Conservation (phyloP, 2,329 filamentous ascomycete species). For the Ophiostoma ulmi region DNA sequence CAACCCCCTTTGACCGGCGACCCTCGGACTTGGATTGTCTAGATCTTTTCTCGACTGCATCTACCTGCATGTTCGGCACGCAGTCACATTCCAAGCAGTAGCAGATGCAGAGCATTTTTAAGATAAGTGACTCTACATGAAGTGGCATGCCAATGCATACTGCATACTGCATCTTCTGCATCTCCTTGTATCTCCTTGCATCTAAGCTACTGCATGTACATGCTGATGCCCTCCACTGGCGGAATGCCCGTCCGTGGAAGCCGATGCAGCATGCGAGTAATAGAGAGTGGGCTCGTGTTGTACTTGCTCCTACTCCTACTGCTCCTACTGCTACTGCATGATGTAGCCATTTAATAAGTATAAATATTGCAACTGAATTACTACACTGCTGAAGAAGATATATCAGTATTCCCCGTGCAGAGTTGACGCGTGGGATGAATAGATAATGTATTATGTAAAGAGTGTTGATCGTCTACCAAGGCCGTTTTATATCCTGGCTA, state of each 20-base stretch:
- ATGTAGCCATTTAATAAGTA: background rate
- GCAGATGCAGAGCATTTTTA: background rate
- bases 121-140: background rate
- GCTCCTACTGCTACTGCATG: slow-evolving; percentile 4
- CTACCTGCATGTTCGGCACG: background rate
- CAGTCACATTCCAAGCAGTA: background rate
- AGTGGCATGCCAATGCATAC: background rate
- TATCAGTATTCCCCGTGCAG: background rate
- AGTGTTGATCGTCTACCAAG: background rate
- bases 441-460: background rate
- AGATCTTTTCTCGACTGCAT: background rate
- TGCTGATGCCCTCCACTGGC: background rate
- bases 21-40: background rate
- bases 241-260: background rate
- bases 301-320: background rate
- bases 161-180: background rate
- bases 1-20: background rate
- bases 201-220: background rate
- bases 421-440: background rate
- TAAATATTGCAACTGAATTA: background rate
- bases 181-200: background rate
- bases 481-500: background rate
- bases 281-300: background rate
- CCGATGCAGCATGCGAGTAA: slow-evolving; percentile 1
- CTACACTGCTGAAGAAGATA: background rate